Percentiles rank a stretch among this genome's conserved stretches.
Conservation (phyloP, 495 filamentous ascomycete species). For the Evernia prunastri region DNA sequence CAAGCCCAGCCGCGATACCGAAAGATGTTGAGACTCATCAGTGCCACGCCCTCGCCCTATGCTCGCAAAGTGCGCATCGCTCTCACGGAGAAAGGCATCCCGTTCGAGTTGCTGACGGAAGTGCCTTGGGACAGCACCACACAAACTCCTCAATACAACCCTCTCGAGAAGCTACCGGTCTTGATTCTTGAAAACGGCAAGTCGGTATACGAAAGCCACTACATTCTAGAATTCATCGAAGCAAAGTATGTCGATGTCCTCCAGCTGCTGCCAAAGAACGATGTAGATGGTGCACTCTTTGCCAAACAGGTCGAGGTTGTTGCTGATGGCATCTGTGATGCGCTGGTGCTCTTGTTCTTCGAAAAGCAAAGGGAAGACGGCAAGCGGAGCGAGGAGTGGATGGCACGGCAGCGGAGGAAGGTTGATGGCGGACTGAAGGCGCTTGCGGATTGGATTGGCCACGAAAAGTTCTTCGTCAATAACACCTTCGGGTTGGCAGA, state of each 20-base stretch:
- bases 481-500: conserved; percentile 7
- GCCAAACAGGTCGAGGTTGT: conserved; percentile 14
- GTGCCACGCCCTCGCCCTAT: conserved; percentile 7
- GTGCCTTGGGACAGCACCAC: conserved; percentile 17
- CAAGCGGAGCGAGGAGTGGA: conserved; percentile 11
- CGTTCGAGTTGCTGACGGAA: conserved; percentile 2
- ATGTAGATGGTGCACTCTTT: conserved; percentile 11
- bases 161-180: conserved; percentile 10
- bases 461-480: conserved; percentile 1
- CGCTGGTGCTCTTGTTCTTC: conserved; percentile 12
- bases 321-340: conserved; percentile 15
- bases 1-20: not conserved
- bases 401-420: conserved; percentile 12
- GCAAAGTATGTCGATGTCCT: not conserved
- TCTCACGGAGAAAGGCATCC: conserved; percentile 3
- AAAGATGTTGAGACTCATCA: conserved; percentile 10
- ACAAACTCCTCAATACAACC: conserved; percentile 13
- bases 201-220: conserved; percentile 13
- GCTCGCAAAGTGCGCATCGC: conserved; percentile 9
- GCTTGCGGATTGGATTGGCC: conserved; percentile 6
- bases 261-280: conserved; percentile 4
- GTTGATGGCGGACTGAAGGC: conserved; percentile 10
- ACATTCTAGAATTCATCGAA: conserved; percentile 14
- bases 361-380: not conserved
- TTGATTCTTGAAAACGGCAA: conserved; percentile 7